Base-by-base conservation (phyloP, 495 filamentous ascomycete species). In the Aspergillus olivimuriae region DNA sequence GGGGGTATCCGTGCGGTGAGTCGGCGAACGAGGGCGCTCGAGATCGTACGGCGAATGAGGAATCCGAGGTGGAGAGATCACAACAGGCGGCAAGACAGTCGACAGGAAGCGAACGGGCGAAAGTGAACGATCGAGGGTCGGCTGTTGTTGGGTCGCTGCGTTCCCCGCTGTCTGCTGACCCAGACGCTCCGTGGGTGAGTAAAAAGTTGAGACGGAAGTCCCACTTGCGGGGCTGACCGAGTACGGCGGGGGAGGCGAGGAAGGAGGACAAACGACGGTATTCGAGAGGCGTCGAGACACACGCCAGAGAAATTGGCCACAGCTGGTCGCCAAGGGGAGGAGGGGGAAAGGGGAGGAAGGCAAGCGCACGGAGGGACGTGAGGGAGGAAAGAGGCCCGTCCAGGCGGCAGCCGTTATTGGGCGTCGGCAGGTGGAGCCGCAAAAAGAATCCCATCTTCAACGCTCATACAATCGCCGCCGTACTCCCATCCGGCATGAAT, bases 171-270 rank as follows among this genome's bases (percentile, higher is more conserved):
- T n/a, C 35, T 46, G 30, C 26, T 28, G 34, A 39, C 14, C 35
- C 43, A 39, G 43, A 46, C 24, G 46, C 39, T 47, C 30, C 36
- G 44, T 41, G 23, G 35, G 34, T 41, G n/a, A 39, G 35, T 34
- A 41, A 15, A 41, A 16, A 41, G n/a, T 41, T 23, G 15, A 41
- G 22, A 2, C 23, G 16, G 24, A 28, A 28, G n/a, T n/a, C n/a
- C n/a, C n/a, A n/a, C n/a, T n/a, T n/a, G n/a, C n/a, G n/a, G n/a
- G n/a, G n/a, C n/a, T n/a, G n/a, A n/a, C n/a, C n/a, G n/a, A n/a
- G n/a, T n/a, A n/a, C n/a, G n/a, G n/a, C n/a, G n/a, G n/a, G n/a
- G n/a, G n/a, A n/a, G n/a, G n/a, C n/a, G n/a, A n/a, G n/a, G n/a
- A n/a, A n/a, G n/a, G n/a, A n/a, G n/a, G n/a, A n/a, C n/a, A n/a